Evolutionary conservation across 2,329 filamentous ascomycete species (phyloP).

Genomic region (Sclerotinia glacialis): DNA sequence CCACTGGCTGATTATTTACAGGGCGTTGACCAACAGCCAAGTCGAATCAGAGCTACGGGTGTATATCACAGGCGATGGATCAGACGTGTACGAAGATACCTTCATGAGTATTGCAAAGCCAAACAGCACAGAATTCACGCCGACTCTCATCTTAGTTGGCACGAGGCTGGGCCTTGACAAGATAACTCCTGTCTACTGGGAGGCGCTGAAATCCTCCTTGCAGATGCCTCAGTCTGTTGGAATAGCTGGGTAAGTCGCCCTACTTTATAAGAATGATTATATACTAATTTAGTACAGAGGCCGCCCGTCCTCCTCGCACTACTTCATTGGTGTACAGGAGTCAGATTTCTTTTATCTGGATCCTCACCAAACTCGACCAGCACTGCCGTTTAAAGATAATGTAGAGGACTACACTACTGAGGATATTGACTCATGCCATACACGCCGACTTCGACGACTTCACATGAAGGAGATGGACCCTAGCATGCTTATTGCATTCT

Average conservation of each 20-base stretch:
- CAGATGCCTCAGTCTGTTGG: constrained; percentile 92
- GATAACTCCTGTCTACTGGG: constrained; percentile 91
- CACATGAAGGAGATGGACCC: constrained; percentile 94
- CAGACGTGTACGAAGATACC: constrained; percentile 88
- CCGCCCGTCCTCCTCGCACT: constrained; percentile 77
- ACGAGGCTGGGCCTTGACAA: constrained; percentile 90
- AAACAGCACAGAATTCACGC: constrained; percentile 64
- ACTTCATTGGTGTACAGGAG: constrained; percentile 71
- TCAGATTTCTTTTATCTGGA: constrained; percentile 91
- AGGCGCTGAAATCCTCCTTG: constrained; percentile 79
- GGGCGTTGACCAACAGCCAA: constrained; percentile 69
- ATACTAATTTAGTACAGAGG: constrained; percentile 54
- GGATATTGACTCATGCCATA: constrained; percentile 83
- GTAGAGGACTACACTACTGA: constrained; percentile 60
- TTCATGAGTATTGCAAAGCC: constrained; percentile 76
- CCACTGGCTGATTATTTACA: constrained; percentile 41
- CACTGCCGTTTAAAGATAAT: constrained; percentile 63
- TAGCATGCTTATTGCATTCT: constrained; percentile 93
- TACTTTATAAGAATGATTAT: neutral
- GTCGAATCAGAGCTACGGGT: constrained; percentile 65
- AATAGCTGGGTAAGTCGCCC: constrained; percentile 72
- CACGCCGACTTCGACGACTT: constrained; percentile 74
- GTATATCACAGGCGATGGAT: constrained; percentile 84
- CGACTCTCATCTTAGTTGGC: constrained; percentile 84
- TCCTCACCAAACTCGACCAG: constrained; percentile 79